Conservation (phyloP, 2,329 filamentous ascomycete genomes). For the Rachicladosporium sp. region DNA sequence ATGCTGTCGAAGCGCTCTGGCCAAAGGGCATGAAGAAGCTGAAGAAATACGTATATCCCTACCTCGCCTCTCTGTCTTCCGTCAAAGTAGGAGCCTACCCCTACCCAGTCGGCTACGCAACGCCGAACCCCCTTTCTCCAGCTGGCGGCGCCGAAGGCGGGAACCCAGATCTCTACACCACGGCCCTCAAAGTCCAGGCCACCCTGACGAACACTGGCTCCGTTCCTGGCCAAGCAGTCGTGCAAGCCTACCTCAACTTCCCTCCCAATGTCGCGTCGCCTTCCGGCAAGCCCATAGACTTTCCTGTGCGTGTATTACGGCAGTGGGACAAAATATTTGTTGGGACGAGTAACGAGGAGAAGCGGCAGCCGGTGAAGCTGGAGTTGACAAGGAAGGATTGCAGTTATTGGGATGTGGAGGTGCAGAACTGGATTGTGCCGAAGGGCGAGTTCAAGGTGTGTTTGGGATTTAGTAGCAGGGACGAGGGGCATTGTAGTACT, state of each 20-base stretch:
- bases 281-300: constrained; percentile 21
- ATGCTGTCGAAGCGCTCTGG: constrained; percentile 46
- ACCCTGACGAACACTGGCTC: constrained; percentile 52
- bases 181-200: constrained; percentile 38
- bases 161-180: constrained; percentile 53
- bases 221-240: constrained; percentile 39
- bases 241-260: constrained; percentile 45
- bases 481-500: constrained; percentile 6
- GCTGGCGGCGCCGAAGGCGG: constrained; percentile 60
- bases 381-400: constrained; percentile 23
- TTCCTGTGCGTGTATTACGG: constrained; percentile 36
- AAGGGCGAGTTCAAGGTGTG: constrained; percentile 19
- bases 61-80: constrained; percentile 43
- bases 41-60: constrained; percentile 62
- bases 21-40: constrained; percentile 49
- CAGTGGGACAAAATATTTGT: constrained; percentile 33
- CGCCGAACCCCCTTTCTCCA: constrained; percentile 38
- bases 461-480: constrained; percentile 19
- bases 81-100: constrained; percentile 28
- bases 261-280: constrained; percentile 19
- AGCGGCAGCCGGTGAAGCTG: constrained; percentile 14
- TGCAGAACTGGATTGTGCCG: constrained; percentile 26
- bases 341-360: constrained; percentile 8
- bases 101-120: constrained; percentile 46
- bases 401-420: constrained; percentile 24